Base-by-base conservation (phyloP, 805 yeast species). In the Metschnikowia baotianmanensis region DNA sequence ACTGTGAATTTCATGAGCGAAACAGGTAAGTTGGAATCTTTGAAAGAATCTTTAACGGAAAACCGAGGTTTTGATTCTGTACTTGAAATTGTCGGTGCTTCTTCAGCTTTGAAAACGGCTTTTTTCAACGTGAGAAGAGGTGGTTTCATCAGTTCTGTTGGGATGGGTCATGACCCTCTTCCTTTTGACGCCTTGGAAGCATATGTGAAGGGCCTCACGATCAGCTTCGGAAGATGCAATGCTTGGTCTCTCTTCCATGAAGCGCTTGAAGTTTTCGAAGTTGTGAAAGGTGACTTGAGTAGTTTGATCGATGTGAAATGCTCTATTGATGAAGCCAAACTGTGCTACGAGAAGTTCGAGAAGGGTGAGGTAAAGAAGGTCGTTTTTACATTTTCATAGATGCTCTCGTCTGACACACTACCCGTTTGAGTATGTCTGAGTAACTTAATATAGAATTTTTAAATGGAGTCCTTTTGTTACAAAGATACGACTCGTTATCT, bases 191-290 rank as follows among this genome's bases (percentile, higher is more conserved):
- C 81, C 0, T 58, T 78, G 23, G 80, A 80, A 37, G 76, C 81
- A 43, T 80, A 80, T 50, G 55, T 71, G 53, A 80, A 80, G 53
- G 76, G 78, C 46, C 61, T 78, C 41, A 74, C 76, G 9, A 51
- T 79, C 30, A 79, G 80, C 23, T 80, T 80, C 56, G 86, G 86
- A 3, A 58, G 85, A 52, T 80, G 85, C 56, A 83, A 82, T 28
- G 77, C 77, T 3, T 71, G 80, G 69, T 68, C 82, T 2, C 61
- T 78, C 27, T 80, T 75, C 52, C 67, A 29, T 24, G 82, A 78
- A 31, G 68, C 83, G 0, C 62, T 78, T 24, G 63, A 65, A 30
- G 62, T 74, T 0, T 77, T 80, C 53, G 70, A 68, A 38, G 47
- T 53, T 12, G 61, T 76, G 35, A 26, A 74, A 27, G 55, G 55